Percentiles rank a stretch among this genome's conserved stretches.
Conservation (phyloP, 192 early-diverging fungal genomes). For the Entophlyctis helioformis region DNA sequence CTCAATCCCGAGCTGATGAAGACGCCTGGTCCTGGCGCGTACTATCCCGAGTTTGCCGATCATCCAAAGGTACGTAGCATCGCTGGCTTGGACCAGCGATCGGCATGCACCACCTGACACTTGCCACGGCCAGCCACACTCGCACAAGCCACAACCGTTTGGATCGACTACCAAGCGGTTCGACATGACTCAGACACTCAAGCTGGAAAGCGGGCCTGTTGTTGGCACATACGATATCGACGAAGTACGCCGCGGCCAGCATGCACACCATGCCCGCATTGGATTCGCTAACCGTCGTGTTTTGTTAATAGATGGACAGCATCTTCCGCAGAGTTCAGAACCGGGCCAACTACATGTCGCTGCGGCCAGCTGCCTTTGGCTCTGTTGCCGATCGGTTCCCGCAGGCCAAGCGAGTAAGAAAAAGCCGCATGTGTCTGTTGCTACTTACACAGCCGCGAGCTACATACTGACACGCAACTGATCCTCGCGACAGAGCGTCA, state of each 20-base stretch:
- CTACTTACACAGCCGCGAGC: too few relatives aligned
- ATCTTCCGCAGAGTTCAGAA: conserved; percentile 10
- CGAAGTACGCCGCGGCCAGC: too few relatives aligned
- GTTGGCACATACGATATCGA: conserved; percentile 33
- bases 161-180: conserved; percentile 32
- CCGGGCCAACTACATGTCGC: neutral
- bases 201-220: conserved; percentile 12
- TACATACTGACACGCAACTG: too few relatives aligned
- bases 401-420: conserved; percentile 3
- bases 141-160: conserved; percentile 29
- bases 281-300: too few relatives aligned
- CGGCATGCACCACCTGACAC: too few relatives aligned
- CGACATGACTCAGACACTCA: conserved; percentile 6
- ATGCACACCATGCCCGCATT: too few relatives aligned
- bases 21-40: conserved; percentile 34
- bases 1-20: conserved; percentile 19
- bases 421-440: too few relatives aligned
- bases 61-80: conserved; percentile 14
- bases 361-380: conserved; percentile 22
- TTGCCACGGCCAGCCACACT: conserved; percentile 8
- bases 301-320: conserved; percentile 10
- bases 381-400: conserved; percentile 23
- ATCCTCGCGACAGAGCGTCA: conserved; percentile 7
- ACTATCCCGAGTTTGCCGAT: conserved; percentile 30
- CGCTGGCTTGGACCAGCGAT: too few relatives aligned